Evolutionary conservation across 2,329 filamentous ascomycete species (phyloP), one percentile per base, ranked within the genome.

Genomic region (Purpureocillium takamizusanense): DNA sequence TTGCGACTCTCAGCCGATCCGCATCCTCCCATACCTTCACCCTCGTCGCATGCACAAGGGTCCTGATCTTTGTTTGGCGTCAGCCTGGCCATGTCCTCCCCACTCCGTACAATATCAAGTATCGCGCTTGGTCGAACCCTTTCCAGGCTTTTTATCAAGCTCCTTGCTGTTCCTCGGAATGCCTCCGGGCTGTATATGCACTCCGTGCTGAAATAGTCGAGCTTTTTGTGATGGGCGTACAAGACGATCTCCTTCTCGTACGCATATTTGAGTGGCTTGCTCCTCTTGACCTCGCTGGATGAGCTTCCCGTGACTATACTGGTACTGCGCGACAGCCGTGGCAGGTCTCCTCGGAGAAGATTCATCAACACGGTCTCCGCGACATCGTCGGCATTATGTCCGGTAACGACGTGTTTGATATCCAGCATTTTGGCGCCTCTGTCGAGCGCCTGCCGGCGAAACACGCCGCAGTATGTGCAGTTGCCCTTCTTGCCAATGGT

Each of bases 171-270:
- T 3, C 92, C 92, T 42, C 92, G 76, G 56, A 98, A 98, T 2
- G 92, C 92, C 62, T 98, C 92, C 0, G 92, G 92, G 38, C 87
- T 95, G 67, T 98, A 98, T 43, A 98, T 88, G 68, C 92, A 98
- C 63, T 98, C 92, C 0, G 92, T 98, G 53, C 82, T 95, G 63
- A 98, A 98, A 63, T 98, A 98, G 57, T 97, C 89, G 46, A 98
- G 71, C 60, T 89, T 89, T 63, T 92, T 94, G 67, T 98, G 88
- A 56, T 97, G 86, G 5, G 92, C 92, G 57, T 98, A 98, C 6
- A 98, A 72, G 14, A 98, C 92, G 49, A 98, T 98, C 58, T 98
- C 92, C 65, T 98, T 98, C 59, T 98, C 92, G 56, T 97, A 98
- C 2, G 90, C 89, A 59, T 97, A 98, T 61, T 98, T 97, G 33